Evolutionary conservation across 2,329 filamentous ascomycete genomes (phyloP), one percentile per base, ranked within the genome.

Genomic region (Colletotrichum sp.): DNA sequence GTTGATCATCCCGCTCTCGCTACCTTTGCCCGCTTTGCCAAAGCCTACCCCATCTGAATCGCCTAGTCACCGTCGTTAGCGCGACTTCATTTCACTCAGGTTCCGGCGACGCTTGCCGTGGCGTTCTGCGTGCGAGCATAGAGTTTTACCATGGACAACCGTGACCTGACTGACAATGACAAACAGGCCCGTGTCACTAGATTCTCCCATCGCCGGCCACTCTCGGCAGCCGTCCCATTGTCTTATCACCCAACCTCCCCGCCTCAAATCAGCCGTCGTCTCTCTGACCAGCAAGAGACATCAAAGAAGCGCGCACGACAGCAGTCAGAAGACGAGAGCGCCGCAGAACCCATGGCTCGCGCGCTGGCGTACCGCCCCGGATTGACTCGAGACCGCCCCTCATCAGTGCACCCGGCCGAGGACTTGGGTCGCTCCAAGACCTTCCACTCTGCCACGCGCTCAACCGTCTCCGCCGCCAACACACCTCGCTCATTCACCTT

Each of bases 231-330:
- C 28, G 82, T 90, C 21, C 86, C 89, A 18, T 83, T 88, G 15
- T 83, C 86, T 21, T 86, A 89, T 77, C 86, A 88, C 63, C 85
- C 87, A 21, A 83, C 85, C 8, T 91, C 90, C 2, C 90, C 90
- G 62, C 88, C 90, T 18, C 86, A 86, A 63, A 78, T 90, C 30
- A 83, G 84, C 71, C 88, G 90, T 49, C 90, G 91, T 28, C 84
- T 92, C 52, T 92, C 91, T 4, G 91, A 92, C 70, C 90, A 90
- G 79, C 88, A 90, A 77, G 90, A 91, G 52, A 86, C 84, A 15
- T 83, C 83, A 79, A 39, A 77, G 79, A 68, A 85, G 78, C 82
- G 87, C 79, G 78, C 84, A 79, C 83, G 88, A 82, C 79, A 82
- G 32, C 79, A 82, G 32, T 70, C 80, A 18, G 81, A 80, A 26